phyloP scores from a whole-genome alignment of 257 asterid species.

The Solanum bulbocastanum region DNA sequence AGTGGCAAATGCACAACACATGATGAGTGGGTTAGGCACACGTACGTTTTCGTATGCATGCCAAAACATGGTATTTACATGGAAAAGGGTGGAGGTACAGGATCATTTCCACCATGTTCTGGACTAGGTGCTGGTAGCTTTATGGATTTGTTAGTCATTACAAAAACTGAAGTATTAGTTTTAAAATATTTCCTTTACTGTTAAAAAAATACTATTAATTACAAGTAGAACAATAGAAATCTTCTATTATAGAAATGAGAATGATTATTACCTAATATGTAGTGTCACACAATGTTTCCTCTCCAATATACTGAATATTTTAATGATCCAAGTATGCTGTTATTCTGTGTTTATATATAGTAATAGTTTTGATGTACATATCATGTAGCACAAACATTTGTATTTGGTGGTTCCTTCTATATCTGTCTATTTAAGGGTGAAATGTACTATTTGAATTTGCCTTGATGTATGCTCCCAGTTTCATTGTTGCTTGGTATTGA shows the following conservation, averaged over 20 bases:
- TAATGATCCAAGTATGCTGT: neutral
- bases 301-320: neutral
- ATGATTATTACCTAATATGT: neutral
- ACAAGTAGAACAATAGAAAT: neutral
- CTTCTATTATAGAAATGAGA: neutral
- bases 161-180: neutral
- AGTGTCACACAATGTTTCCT: neutral
- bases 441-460: neutral
- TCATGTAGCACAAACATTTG: neutral
- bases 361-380: neutral
- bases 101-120: neutral
- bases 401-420: neutral
- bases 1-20: neutral
- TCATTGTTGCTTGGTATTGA: neutral
- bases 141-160: neutral
- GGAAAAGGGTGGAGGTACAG: neutral
- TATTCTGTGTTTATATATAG: neutral
- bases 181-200: neutral
- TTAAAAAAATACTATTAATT: neutral
- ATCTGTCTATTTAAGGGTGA: neutral
- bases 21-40: neutral
- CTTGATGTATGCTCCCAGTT: neutral
- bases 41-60: neutral
- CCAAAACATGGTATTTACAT: neutral
- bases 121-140: neutral